Conservation (phyloP, 2,329 filamentous ascomycete species). For the Purpureocillium takamizusanense region DNA sequence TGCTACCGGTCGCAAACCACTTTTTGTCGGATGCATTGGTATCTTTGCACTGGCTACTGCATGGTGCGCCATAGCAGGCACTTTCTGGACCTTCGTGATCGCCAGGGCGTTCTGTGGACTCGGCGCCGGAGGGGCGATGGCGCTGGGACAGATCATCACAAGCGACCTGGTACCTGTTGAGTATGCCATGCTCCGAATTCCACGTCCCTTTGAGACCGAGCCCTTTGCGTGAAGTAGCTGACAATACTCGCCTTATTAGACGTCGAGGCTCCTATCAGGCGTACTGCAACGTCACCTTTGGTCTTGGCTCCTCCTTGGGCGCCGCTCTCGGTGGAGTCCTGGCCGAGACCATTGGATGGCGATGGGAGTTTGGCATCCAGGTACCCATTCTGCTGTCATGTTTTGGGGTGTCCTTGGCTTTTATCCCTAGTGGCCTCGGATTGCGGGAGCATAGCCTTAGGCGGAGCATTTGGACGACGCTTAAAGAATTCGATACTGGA, state of each 20-base stretch:
- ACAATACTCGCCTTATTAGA: conserved; percentile 11
- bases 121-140: conserved; percentile 62
- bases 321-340: conserved; percentile 62
- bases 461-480: no score
- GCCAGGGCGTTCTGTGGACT: conserved; percentile 64
- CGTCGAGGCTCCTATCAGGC: conserved; percentile 62
- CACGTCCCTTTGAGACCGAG: background rate
- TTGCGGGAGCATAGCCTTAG: conserved; percentile 12
- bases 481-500: no score
- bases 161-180: conserved; percentile 67
- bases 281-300: conserved; percentile 57
- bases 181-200: conserved; percentile 25
- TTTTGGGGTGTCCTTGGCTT: conserved; percentile 30
- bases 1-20: conserved; percentile 56
- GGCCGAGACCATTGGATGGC: conserved; percentile 61
- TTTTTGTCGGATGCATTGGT: conserved; percentile 54
- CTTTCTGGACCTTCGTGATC: conserved; percentile 58
- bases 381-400: conserved; percentile 40
- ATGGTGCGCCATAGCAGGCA: conserved; percentile 60
- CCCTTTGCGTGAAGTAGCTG: background rate
- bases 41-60: conserved; percentile 56
- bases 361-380: conserved; percentile 61
- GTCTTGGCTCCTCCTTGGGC: conserved; percentile 46
- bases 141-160: conserved; percentile 62
- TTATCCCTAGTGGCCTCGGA: conserved; percentile 44